A percentile compares a stretch with the other conserved stretches of the same genome.
phyloP scores from a whole-genome alignment of 164 flowering plant genomes.

The Vitis cinerea region DNA sequence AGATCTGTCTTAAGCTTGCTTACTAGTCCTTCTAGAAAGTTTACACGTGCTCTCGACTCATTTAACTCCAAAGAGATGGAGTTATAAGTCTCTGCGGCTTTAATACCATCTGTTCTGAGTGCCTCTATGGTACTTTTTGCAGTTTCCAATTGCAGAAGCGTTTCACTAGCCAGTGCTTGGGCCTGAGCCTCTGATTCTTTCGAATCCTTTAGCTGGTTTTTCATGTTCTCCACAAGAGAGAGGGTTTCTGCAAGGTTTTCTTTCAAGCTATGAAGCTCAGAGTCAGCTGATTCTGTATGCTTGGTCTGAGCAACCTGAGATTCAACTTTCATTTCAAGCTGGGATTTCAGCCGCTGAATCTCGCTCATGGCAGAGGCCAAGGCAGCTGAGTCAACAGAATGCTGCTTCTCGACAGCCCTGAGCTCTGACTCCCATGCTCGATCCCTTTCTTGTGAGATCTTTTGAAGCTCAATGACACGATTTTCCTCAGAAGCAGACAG shows the following conservation, averaged over 20 bases:
- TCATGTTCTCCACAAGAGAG: conserved; percentile 55
- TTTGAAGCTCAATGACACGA: conserved; percentile 36
- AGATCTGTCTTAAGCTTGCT: conserved; percentile 45
- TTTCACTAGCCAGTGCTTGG: conserved; percentile 42
- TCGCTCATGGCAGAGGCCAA: conserved; percentile 64
- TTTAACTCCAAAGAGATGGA: conserved; percentile 54
- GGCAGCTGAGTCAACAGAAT: conserved; percentile 43
- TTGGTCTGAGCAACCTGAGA: conserved; percentile 45
- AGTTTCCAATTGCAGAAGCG: conserved; percentile 58
- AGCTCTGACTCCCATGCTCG: conserved; percentile 54
- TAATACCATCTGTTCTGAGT: conserved; percentile 45
- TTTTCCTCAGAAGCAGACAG: conserved; percentile 50
- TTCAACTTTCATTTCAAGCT: conserved; percentile 51
- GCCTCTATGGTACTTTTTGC: conserved; percentile 57
- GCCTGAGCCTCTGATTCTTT: conserved; percentile 73
- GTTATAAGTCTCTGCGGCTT: conserved; percentile 48
- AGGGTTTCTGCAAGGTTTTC: conserved; percentile 49
- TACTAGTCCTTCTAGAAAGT: conserved; percentile 53
- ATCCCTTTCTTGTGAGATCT: conserved; percentile 46
- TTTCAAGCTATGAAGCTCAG: conserved; percentile 52
- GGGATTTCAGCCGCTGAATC: conserved; percentile 56
- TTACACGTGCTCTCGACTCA: conserved; percentile 50
- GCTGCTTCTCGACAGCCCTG: conserved; percentile 46
- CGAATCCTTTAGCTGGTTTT: conserved; percentile 45
- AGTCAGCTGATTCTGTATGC: conserved; percentile 35